Evolutionary conservation across 2,329 filamentous ascomycete genomes (phyloP), one percentile per base, ranked within the genome.

Genomic region (Fusarium sp.): DNA sequence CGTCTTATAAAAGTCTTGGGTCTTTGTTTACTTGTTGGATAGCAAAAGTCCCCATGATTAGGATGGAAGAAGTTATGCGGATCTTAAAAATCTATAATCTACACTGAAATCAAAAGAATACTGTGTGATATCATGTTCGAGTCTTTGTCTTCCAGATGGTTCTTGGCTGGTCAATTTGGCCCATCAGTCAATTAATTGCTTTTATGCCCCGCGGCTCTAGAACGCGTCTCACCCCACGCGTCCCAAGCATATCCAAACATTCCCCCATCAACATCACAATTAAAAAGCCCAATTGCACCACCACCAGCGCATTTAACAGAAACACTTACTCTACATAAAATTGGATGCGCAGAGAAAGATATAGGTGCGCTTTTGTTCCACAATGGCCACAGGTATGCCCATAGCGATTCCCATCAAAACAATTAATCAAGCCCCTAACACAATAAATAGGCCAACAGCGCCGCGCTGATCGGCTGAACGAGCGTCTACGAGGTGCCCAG

Each of bases 401-500:
- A 6, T 7, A 27, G 5, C 21, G 41, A 12, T 23, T 4, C 19
- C 14, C 38, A 38, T 42, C 8, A 49, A 23, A 33, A 11, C 16
- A 15, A 3, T 25, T 18, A 23, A 48, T 15, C 19, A 16, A 10
- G 15, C 21, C 10, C 21, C 63, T 75, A 68, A 76, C 48, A 60
- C n/a, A 18, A 39, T 1, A 10, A 23, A 38, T 27, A 80, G 81
- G 79, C 70, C 79, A 79, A 59, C 79, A 82, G 88, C 86, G 84
- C 77, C 88, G 89, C 73, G 87, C 89, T 74, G 88, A 90, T 78
- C 88, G 89, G 77, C 86, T 91, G 82, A 88, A 89, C 70, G 86
- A 90, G 82, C 89, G 90, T 78, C 87, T 92, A 78, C 89, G 90
- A 69, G 90, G 90, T 69, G 89, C 89, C 45, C 88, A 89, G 89